Evolutionary conservation across 768 basidiomycete species (phyloP).

Genomic region (Myochromella boudieri): DNA sequence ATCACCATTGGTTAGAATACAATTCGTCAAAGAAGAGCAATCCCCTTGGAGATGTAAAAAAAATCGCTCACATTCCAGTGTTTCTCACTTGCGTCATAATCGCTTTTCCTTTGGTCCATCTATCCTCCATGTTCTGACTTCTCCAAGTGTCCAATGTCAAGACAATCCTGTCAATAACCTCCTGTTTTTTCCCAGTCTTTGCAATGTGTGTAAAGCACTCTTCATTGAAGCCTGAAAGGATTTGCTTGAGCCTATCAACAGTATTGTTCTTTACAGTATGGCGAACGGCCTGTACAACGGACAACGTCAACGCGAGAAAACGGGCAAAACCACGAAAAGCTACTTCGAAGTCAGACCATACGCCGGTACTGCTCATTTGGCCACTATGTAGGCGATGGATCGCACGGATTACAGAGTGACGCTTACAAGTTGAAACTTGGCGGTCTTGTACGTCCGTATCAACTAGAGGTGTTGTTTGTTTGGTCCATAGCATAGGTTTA

Average conservation of each 20-base stretch:
- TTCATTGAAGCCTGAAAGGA: slow-evolving; percentile 75
- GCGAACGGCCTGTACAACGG: slow-evolving; percentile 53
- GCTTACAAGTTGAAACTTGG: too few species aligned
- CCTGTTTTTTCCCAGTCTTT: slow-evolving; percentile 85
- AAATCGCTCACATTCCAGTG: slow-evolving; percentile 60
- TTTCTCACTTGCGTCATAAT: slow-evolving; percentile 67
- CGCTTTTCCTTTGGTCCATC: slow-evolving; percentile 67
- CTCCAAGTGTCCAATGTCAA: slow-evolving; percentile 61
- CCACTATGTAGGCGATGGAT: too few species aligned
- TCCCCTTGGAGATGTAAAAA: neutral
- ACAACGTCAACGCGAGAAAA: slow-evolving; percentile 15
- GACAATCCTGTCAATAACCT: slow-evolving; percentile 77
- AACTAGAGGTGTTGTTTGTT: too few species aligned
- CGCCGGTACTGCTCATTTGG: slow-evolving; percentile 62
- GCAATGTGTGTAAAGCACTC: slow-evolving; percentile 67
- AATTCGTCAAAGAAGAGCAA: neutral
- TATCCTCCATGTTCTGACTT: slow-evolving; percentile 52
- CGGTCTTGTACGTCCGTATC: too few species aligned
- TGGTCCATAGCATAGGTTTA: too few species aligned
- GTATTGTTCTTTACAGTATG: slow-evolving; percentile 75
- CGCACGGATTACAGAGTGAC: neutral
- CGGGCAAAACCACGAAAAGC: slow-evolving; percentile 18
- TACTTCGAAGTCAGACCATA: slow-evolving; percentile 79
- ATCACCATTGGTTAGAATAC: slow-evolving; percentile 3
- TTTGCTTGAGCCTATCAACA: slow-evolving; percentile 84